Base-by-base conservation (phyloP, 805 yeast genomes). In the Pichia ethanolica region DNA sequence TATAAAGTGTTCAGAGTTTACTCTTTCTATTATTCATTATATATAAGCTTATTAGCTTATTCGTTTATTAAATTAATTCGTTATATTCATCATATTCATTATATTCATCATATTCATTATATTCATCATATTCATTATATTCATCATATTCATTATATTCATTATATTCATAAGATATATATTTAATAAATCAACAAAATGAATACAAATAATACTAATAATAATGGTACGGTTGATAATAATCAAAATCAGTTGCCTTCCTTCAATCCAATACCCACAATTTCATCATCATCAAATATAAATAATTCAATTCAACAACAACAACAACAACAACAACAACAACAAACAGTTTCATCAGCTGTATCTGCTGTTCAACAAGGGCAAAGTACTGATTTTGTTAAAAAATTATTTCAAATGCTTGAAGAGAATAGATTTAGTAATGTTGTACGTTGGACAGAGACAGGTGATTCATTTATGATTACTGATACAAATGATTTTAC, bases 401-500 rank as follows among this genome's bases (percentile, higher is more conserved):
- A 85, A 58, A 86, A 86, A 64, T 67, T 86, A 35, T 89, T 79
- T 64, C 83, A 82, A 52, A 91, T 91, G 90, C 74, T 91, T 43
- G 93, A 88, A 60, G 87, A 83, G 53, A 86, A 86, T 52, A 73
- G 77, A n/a, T 87, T 87, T 64, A 75, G 78, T 43, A 77, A 77
- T 50, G 79, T 88, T 27, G 96, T 93, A 9, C 72, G 86, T 47
- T 91, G 99, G 98, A 83, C 95, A 1, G 78, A 75, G 32, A 64
- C 62, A n/a, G 97, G 97, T 3, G 90, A 87, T 60, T 79, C 88
- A 40, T 93, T 93, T 66, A 86, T 91, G 40, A 96, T 93, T 35
- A 63, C 86, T 35, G 95, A 93, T 68, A 88, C 96, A 12, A 88
- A 86, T 62, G 95, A 86, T 58, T 90, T 90, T 68, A 88, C 97